Evolutionary conservation across 805 yeast genomes (phyloP).

Genomic region (Torulaspora quercuum): DNA sequence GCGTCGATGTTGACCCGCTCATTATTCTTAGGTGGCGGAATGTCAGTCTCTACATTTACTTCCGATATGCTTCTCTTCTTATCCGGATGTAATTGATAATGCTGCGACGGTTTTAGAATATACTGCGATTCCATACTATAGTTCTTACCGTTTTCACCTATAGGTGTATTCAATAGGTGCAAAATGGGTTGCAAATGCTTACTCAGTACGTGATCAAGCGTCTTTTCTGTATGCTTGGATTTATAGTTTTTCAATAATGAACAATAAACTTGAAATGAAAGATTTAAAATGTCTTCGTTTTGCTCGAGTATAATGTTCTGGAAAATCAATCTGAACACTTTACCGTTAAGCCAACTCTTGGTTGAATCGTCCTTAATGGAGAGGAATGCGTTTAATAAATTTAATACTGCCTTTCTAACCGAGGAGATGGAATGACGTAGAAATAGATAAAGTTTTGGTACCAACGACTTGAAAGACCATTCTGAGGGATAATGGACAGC

Average conservation of each 20-base stretch:
- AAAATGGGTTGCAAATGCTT: constrained; percentile 59
- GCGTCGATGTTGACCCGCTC: constrained; percentile 84
- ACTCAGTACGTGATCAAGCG: constrained; percentile 51
- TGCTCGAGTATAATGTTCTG: constrained; percentile 91
- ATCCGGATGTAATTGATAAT: constrained; percentile 35
- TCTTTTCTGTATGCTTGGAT: constrained; percentile 35
- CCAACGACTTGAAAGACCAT: constrained; percentile 64
- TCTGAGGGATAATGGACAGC: constrained; percentile 48
- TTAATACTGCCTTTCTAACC: constrained; percentile 83
- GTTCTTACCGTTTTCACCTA: constrained; percentile 86
- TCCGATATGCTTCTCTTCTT: constrained; percentile 34
- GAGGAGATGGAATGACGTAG: constrained; percentile 89
- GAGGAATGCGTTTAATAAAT: constrained; percentile 74
- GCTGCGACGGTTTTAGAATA: constrained; percentile 68
- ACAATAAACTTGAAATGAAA: constrained; percentile 61
- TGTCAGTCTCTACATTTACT: constrained; percentile 29
- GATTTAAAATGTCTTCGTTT: constrained; percentile 62
- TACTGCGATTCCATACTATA: constrained; percentile 76
- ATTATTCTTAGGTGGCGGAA: constrained; percentile 51
- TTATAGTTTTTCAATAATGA: constrained; percentile 49
- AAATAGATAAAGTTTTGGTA: constrained; percentile 91
- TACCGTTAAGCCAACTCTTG: constrained; percentile 74
- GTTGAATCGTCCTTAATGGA: constrained; percentile 49
- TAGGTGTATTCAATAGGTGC: constrained; percentile 81
- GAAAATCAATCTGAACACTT: constrained; percentile 67